A percentile compares a stretch with the other conserved stretches of the same genome.
Evolutionary conservation across 2,329 filamentous ascomycete species (phyloP).

Genomic region (Endoconidiophora laricicola): DNA sequence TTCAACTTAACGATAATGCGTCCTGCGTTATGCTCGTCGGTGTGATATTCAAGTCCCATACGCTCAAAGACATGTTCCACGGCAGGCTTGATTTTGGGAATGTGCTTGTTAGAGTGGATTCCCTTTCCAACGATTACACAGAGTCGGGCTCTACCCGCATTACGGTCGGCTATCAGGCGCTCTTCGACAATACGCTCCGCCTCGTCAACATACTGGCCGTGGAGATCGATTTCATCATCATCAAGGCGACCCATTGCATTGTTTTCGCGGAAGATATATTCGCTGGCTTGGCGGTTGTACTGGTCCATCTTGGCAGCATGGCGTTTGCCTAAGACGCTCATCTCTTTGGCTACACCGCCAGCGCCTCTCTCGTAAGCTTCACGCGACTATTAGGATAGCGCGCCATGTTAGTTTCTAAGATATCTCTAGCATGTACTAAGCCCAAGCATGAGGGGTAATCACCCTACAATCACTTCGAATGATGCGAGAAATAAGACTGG

Average conservation of each 20-base stretch:
- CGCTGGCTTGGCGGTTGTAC: constrained; percentile 80
- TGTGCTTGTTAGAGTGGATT: constrained; percentile 63
- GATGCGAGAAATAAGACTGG: too few species aligned
- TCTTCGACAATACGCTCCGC: constrained; percentile 80
- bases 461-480: too few species aligned
- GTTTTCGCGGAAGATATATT: constrained; percentile 92
- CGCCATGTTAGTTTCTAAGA: not conserved
- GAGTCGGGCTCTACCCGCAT: constrained; percentile 60
- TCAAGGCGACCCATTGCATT: constrained; percentile 62
- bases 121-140: constrained; percentile 95
- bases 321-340: constrained; percentile 70
- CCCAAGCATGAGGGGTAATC: too few species aligned
- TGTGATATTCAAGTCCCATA: constrained; percentile 64
- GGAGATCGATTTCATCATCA: constrained; percentile 77
- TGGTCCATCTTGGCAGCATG: constrained; percentile 73
- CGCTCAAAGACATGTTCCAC: constrained; percentile 78
- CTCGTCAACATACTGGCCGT: constrained; percentile 82
- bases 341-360: constrained; percentile 63
- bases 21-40: constrained; percentile 69
- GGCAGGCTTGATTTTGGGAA: constrained; percentile 91
- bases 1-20: constrained; percentile 76
- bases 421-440: not conserved
- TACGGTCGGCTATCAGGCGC: constrained; percentile 62
- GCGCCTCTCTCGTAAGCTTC: constrained; percentile 74
- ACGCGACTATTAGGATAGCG: constrained; percentile 35